Evolutionary conservation across 1,139 yeast genomes (phyloP), one percentile per base, ranked within the genome.

Genomic region (Yamadazyma diospyri): DNA sequence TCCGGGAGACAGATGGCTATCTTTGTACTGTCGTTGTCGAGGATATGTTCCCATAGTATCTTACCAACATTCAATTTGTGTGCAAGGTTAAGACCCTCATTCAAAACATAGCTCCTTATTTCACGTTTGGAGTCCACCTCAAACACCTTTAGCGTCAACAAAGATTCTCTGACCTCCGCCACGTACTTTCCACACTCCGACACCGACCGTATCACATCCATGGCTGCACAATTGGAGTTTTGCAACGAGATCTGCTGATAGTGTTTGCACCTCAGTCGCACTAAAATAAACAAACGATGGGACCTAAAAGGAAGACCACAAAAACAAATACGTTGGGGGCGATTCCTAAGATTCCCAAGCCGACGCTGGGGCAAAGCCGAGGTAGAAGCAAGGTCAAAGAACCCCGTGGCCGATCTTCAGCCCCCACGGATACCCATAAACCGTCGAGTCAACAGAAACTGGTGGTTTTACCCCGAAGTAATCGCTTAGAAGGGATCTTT

Each of bases 11-110:
- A 43, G 2, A 61, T 36, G 0, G 61, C 69, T 14, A 62, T 28
- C 37, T 64, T 60, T 16, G 59, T 40, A 27, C 53, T 40, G 4
- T 16, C 32, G 2, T 27, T 16, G 2, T 37, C 43, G 1, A 35
- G 28, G 5, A 56, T 41, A 6, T 33, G 28, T 33, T 64, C 71
- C 70, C 69, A 64, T 27, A 32, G 43, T 15, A 56, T 17, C 33
- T 47, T 57, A 1, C 25, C 29, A 4, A 42, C 17, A 13, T 4
- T 17, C 23, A 18, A 18, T 18, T 27, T 12, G 11, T 22, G 13
- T 20, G 16, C 16, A 11, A 20, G 22, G 24, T 15, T n/a, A 11
- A 40, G 23, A 20, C 30, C 21, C 12, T 37, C 37, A 17, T 27
- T 16, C 11, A 48, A 29, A 34, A 44, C 42, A 30, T 42, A 45